These are phyloP conservation scores for Fraxinus sp. DNA, from an alignment of 305 asterid genomes.

Conservation along the genomic window DNA sequence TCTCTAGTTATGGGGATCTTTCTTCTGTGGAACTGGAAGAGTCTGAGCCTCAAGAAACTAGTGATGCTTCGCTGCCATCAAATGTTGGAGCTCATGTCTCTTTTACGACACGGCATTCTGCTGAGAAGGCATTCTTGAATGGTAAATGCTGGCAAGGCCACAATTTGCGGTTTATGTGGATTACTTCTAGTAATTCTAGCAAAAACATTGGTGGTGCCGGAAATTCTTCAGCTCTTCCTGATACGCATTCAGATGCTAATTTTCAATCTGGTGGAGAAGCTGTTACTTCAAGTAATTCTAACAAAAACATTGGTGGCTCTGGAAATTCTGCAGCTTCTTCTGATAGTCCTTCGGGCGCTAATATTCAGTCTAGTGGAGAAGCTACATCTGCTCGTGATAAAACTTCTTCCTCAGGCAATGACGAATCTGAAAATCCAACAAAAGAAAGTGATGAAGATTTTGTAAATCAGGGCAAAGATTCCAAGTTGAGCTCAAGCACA, in stretches of 20 bases:
- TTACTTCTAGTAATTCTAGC: conserved; percentile 34
- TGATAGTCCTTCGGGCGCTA: background rate
- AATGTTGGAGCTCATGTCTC: conserved; percentile 61
- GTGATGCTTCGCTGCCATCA: conserved; percentile 35
- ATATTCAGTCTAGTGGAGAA: background rate
- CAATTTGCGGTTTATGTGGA: conserved; percentile 68
- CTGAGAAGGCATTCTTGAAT: conserved; percentile 82
- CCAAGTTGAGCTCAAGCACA: conserved; percentile 28
- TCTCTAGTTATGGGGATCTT: conserved; percentile 73
- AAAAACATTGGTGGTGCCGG: conserved; percentile 43
- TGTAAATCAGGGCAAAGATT: conserved; percentile 37
- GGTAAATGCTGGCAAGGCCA: conserved; percentile 91
- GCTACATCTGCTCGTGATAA: background rate
- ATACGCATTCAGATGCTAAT: conserved; percentile 30
- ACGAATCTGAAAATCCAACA: background rate
- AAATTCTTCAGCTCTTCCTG: conserved; percentile 38
- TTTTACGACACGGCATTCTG: conserved; percentile 64
- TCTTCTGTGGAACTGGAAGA: conserved; percentile 72
- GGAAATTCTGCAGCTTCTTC: conserved; percentile 14
- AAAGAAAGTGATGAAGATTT: conserved; percentile 33
- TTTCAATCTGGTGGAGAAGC: conserved; percentile 32
- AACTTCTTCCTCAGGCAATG: conserved; percentile 14
- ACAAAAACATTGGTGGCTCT: conserved; percentile 9
- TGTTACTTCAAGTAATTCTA: background rate
- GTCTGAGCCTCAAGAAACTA: conserved; percentile 40